Base-by-base conservation (phyloP, 139 green algal genomes). In the Chlorella sp. region DNA sequence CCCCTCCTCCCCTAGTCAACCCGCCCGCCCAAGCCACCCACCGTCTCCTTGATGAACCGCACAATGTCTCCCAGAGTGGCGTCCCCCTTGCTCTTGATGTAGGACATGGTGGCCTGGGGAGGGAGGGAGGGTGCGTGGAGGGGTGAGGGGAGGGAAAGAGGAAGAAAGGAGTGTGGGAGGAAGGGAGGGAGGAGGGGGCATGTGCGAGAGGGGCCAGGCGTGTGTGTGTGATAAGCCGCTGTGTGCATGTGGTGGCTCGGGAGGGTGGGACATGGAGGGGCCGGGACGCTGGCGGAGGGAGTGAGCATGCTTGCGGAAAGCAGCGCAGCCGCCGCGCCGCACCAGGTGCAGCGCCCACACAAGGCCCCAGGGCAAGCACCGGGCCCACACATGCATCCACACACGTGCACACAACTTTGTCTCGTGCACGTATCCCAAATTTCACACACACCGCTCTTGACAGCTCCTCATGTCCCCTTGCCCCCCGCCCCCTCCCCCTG, bases 41-140 rank as follows among this genome's bases (percentile, higher is more conserved):
- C 94, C 91, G 93, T 96, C 12, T 88, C 85, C 7, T 89, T 91
- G 79, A 97, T 95, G 88, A 96, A 96, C 15, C 83, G 40, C 0
- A 91, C 86, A 16, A 98, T 93, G 26, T 96, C 93, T 0, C 68
- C 66, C n/a, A 98, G 88, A 0, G 93, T 93, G 21, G 88, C 91
- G 39, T 96, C 91, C 2, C 91, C 90, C 73, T 90, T 77, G 0
- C 89, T 57, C 80, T 91, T 64, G 77, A 98, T 96, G 91, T 94
- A 96, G 32, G 92, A 92, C 77, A 92, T 89, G 83, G 93, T 96
- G 14, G 90, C 81, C 75, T 97, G 91, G 0, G 26, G 16, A 30
- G 48, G 53, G 32, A 21, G 18, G 81, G 53, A 0, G 42, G 48
- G 81, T 28, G 7, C 28, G 32, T 9, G 53, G 26, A 69, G 53